phyloP scores from a whole-genome alignment of 2,329 filamentous ascomycete genomes.

The Ophiostoma ips region DNA sequence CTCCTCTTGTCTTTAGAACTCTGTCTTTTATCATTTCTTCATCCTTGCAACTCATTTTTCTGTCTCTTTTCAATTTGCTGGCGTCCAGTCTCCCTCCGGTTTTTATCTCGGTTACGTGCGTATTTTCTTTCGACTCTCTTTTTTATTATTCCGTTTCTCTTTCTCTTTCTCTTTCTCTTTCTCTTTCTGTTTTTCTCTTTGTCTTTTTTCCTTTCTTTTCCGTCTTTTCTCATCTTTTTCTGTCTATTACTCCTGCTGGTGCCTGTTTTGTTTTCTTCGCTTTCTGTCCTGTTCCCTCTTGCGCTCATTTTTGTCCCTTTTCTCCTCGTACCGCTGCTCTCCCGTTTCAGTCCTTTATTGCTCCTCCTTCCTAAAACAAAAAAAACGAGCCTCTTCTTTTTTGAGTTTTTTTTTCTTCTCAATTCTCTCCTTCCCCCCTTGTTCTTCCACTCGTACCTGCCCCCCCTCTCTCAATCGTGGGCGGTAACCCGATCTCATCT shows the following conservation, averaged over 20 bases:
- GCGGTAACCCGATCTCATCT: too few species aligned
- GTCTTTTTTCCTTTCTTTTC: not conserved
- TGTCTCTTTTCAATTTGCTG: not conserved
- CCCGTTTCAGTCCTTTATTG: not conserved
- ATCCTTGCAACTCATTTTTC: not conserved
- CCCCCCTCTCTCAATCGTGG: too few species aligned
- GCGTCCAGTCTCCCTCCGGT: not conserved
- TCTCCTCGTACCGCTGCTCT: not conserved
- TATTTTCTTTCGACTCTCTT: not conserved
- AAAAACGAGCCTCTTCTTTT: too few species aligned
- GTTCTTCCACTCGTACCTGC: too few species aligned
- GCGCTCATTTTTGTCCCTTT: not conserved
- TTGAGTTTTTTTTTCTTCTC: too few species aligned
- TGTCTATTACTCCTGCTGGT: not conserved
- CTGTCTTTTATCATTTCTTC: not conserved
- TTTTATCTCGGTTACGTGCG: conserved; percentile 4
- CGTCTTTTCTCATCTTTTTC: not conserved
- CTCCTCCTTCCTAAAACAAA: too few species aligned
- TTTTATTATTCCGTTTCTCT: not conserved
- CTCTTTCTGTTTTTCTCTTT: not conserved
- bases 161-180: not conserved
- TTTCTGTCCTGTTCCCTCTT: not conserved
- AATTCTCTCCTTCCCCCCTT: too few species aligned
- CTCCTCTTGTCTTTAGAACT: not conserved
- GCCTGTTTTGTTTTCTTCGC: too few species aligned